Base-by-base conservation (phyloP, 2,329 filamentous ascomycete species). In the Venturia pyrina region DNA sequence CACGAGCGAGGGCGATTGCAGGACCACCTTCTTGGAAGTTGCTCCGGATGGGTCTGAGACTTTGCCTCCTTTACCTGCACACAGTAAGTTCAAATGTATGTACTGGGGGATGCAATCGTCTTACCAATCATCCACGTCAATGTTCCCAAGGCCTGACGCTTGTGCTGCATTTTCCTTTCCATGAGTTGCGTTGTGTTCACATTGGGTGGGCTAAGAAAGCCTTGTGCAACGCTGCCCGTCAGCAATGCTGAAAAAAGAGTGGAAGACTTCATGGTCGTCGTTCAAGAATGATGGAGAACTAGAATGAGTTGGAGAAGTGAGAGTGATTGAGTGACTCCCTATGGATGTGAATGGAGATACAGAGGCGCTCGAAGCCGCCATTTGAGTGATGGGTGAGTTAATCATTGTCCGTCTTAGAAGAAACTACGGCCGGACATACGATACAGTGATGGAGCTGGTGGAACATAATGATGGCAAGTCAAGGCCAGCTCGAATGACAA, bases 81-180 rank as follows among this genome's bases (percentile, higher is more conserved):
- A 40, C 17, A 5, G 40, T 43, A 61, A 61, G 50, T 32, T 15
- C 5, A 5, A 3, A 56, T 56, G 15, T 56, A 7, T 13, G 28
- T 3, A 28, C 32, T 21, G 57, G 8, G 11, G 7, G 3, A 43
- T 43, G 57, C 13, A 21, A 19, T 21, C 32, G 17, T 13, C 61
- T n/a, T 63, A 63, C 61, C 61, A 28, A 63, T 24, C 17, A 63
- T 24, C 41, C 44, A 46, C 3, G 61, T 63, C 21, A 63, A 19
- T 5, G 61, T 46, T 21, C 61, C 61, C 21, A 63, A 46, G 10
- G 41, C 41, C 44, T 63, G 61, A 11, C 61, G 37, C 43, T 63
- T 63, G 11, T 63, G 61, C 61, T 63, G 41, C 34, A 44, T 28
- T 48, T 50, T 63, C 61, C 61, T 48, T 40, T 63, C 61, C 17